Conservation (phyloP, 768 basidiomycete genomes). For the Termitomyces sp. region DNA sequence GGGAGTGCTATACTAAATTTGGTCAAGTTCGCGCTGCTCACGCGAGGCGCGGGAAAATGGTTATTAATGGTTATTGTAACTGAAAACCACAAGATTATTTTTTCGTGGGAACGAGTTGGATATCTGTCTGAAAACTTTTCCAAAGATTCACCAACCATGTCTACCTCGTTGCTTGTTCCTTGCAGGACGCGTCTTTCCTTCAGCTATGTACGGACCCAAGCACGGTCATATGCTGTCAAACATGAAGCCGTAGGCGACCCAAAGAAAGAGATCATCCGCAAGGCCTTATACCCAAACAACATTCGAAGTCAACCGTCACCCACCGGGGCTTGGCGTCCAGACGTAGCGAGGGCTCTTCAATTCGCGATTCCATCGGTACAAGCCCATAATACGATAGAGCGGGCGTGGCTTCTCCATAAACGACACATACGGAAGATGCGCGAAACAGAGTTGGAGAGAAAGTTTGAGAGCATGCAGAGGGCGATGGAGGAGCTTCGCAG, state of each 20-base stretch:
- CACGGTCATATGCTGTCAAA: constrained; percentile 36
- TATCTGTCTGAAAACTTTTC: neutral
- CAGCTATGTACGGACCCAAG: constrained; percentile 22
- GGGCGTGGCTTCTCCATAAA: constrained; percentile 82
- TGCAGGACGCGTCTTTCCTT: constrained; percentile 26
- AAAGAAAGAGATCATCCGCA: constrained; percentile 69
- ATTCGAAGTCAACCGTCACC: constrained; percentile 67
- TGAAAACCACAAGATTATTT: neutral
- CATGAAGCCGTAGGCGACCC: constrained; percentile 48
- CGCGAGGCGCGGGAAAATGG: no score
- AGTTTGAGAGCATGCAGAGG: constrained; percentile 74
- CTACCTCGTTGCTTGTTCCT: constrained; percentile 30
- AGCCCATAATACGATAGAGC: constrained; percentile 88
- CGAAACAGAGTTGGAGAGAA: constrained; percentile 64
- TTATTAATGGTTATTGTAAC: no score
- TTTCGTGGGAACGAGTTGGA: neutral
- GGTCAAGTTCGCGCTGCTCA: neutral
- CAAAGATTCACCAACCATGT: constrained; percentile 3
- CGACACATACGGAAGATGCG: constrained; percentile 69
- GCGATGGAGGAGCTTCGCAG: constrained; percentile 81
- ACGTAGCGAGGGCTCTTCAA: constrained; percentile 71
- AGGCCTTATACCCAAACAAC: constrained; percentile 76
- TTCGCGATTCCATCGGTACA: constrained; percentile 84
- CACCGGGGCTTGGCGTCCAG: constrained; percentile 79
- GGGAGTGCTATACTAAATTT: constrained; percentile 5